Percentiles rank a stretch among this genome's conserved stretches.
These are phyloP conservation scores for Monosporascus sp. DNA, from an alignment of 2,329 filamentous ascomycete genomes.

Conservation along the genomic window DNA sequence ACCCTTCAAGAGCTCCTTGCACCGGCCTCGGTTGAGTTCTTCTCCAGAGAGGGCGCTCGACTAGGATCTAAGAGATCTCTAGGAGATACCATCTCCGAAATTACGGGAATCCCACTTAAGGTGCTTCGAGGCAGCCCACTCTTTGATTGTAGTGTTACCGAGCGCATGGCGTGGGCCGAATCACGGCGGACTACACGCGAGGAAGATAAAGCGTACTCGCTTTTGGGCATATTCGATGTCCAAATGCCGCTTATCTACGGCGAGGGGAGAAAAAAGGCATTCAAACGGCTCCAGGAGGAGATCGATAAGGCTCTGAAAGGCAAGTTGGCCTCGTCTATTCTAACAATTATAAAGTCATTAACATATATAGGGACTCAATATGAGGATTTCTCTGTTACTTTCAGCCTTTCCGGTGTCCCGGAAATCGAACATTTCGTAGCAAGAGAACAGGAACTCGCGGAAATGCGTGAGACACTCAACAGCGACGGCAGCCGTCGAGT, in stretches of 20 bases:
- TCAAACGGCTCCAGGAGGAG: slow-evolving; percentile 10
- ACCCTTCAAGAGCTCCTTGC: too few relatives aligned
- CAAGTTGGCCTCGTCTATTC: slow-evolving; percentile 1
- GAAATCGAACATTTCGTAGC: slow-evolving; percentile 26
- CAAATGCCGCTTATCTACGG: not conserved
- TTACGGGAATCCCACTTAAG: not conserved
- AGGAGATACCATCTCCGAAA: not conserved
- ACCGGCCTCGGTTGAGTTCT: too few relatives aligned
- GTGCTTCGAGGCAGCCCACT: not conserved
- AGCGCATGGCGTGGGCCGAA: not conserved
- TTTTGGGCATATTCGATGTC: slow-evolving; percentile 11
- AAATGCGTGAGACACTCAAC: slow-evolving; percentile 23
- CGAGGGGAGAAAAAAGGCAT: slow-evolving; percentile 9
- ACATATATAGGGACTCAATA: slow-evolving; percentile 14
- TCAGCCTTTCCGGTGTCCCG: slow-evolving; percentile 22
- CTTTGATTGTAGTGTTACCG: not conserved
- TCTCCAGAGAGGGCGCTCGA: too few relatives aligned
- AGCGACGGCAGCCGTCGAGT: slow-evolving; percentile 17
- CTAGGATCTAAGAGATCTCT: not conserved
- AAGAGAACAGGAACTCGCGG: slow-evolving; percentile 22
- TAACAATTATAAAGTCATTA: slow-evolving; percentile 2
- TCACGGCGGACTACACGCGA: not conserved
- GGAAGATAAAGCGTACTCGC: not conserved
- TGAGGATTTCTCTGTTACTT: slow-evolving; percentile 22
- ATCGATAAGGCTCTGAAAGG: slow-evolving; percentile 7